A percentile compares a stretch with the other conserved stretches of the same genome.
phyloP scores from a whole-genome alignment of 371 early-diverging fungal species.

The Blastocladiella emersonii region DNA sequence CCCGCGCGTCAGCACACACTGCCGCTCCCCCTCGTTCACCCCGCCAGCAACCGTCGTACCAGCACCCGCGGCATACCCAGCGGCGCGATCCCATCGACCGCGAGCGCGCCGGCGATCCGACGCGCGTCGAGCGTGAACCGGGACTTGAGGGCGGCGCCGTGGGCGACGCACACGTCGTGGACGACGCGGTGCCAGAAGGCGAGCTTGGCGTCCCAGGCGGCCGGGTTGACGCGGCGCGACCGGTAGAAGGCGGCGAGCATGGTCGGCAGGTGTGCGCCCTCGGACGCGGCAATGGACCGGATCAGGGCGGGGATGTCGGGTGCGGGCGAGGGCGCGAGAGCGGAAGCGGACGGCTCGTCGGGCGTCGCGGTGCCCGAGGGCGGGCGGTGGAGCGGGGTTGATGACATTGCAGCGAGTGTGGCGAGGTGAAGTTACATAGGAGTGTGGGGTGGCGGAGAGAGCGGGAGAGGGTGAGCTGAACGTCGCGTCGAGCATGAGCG shows the following conservation, averaged over 20 bases:
- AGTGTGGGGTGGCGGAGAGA: no score
- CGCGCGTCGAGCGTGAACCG: background rate
- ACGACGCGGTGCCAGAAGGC: background rate
- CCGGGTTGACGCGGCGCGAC: slow-evolving; percentile 2
- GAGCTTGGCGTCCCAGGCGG: background rate
- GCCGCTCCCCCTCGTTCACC: no score
- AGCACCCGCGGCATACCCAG: background rate
- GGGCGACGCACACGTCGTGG: background rate
- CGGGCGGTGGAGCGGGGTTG: no score
- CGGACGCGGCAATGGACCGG: background rate
- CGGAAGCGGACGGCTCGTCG: no score
- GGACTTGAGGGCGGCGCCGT: background rate
- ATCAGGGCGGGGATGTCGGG: background rate
- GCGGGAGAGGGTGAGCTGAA: no score
- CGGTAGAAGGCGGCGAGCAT: background rate
- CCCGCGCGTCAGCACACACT: background rate
- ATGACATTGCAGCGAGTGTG: no score
- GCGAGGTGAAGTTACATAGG: no score
- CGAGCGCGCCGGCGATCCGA: background rate
- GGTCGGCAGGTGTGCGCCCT: no score
- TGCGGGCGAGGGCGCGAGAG: no score
- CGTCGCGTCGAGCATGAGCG: no score
- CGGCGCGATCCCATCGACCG: background rate
- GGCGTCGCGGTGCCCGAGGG: no score
- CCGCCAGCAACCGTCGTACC: background rate